Percentiles rank a stretch among this genome's conserved stretches.
Evolutionary conservation across 2,329 filamentous ascomycete species (phyloP).

Genomic region (Intubia oerlemansii): DNA sequence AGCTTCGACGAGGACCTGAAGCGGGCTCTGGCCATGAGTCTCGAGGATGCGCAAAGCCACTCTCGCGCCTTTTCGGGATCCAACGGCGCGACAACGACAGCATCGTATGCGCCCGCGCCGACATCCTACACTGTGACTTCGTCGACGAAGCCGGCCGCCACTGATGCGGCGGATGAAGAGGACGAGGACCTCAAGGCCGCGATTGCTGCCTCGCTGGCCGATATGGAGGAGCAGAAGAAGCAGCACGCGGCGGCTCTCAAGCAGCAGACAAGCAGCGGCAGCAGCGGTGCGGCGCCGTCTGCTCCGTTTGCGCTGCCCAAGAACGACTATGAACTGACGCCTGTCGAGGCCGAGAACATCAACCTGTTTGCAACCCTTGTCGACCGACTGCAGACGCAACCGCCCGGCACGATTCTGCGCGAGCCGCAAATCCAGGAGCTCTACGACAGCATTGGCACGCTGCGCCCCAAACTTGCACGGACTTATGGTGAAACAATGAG

Average conservation of each 20-base stretch:
- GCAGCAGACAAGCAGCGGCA: conserved; percentile 42
- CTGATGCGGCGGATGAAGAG: conserved; percentile 31
- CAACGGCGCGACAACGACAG: conserved; percentile 9
- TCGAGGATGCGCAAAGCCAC: conserved; percentile 74
- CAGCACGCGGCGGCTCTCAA: conserved; percentile 69
- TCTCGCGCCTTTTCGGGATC: conserved; percentile 36
- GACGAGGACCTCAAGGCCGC: conserved; percentile 86
- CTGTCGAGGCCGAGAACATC: conserved; percentile 92
- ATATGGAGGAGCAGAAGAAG: conserved; percentile 98
- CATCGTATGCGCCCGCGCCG: conserved; percentile 1
- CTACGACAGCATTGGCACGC: conserved; percentile 87
- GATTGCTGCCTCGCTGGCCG: conserved; percentile 80
- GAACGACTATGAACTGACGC: conserved; percentile 85
- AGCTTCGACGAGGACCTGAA: conserved; percentile 91
- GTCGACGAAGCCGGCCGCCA: conserved; percentile 3
- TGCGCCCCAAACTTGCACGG: conserved; percentile 80
- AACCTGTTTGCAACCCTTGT: conserved; percentile 88
- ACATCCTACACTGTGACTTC: neutral
- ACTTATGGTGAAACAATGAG: conserved; percentile 99
- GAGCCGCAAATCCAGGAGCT: conserved; percentile 96
- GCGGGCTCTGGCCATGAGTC: conserved; percentile 82
- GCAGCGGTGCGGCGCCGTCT: conserved; percentile 18
- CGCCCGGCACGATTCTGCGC: conserved; percentile 83
- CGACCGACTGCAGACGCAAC: conserved; percentile 83
- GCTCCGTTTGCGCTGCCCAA: conserved; percentile 46